Conservation (phyloP, 805 yeast genomes). For the Zygosaccharomyces pseudorouxii region DNA sequence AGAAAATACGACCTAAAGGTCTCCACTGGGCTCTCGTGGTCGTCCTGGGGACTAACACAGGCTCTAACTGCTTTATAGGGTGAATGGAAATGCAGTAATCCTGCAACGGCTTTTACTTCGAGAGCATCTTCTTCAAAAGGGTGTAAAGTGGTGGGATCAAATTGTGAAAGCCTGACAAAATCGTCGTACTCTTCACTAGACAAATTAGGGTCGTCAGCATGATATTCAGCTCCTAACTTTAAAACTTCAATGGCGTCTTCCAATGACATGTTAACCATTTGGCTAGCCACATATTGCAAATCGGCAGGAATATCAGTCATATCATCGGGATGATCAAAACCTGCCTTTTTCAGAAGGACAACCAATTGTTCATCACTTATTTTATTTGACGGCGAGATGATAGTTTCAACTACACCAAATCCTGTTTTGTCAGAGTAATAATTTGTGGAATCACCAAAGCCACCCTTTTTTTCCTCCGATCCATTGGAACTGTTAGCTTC, state of each 20-base stretch:
- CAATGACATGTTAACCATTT: constrained; percentile 34
- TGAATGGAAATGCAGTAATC: constrained; percentile 41
- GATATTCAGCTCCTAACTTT: constrained; percentile 38
- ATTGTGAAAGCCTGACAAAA: constrained; percentile 30
- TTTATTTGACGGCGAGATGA: neutral
- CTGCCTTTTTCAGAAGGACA: constrained; percentile 5
- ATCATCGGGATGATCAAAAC: constrained; percentile 15
- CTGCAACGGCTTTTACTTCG: constrained; percentile 34
- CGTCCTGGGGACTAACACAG: constrained; percentile 50
- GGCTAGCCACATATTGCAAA: constrained; percentile 40
- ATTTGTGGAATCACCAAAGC: neutral
- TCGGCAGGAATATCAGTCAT: constrained; percentile 17
- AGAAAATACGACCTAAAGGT: constrained; percentile 41
- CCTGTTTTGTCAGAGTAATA: neutral
- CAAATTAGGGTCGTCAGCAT: constrained; percentile 46
- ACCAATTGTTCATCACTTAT: neutral
- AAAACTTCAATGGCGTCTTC: constrained; percentile 42
- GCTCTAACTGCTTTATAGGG: constrained; percentile 69
- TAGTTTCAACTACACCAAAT: neutral
- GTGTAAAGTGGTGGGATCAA: constrained; percentile 19
- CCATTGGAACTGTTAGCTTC: neutral
- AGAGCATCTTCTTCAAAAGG: constrained; percentile 22
- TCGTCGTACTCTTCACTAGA: constrained; percentile 37
- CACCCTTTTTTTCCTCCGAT: neutral
- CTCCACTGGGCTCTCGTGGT: constrained; percentile 45